Conservation (phyloP, 768 basidiomycete species). For the Naganishia kalamii region DNA sequence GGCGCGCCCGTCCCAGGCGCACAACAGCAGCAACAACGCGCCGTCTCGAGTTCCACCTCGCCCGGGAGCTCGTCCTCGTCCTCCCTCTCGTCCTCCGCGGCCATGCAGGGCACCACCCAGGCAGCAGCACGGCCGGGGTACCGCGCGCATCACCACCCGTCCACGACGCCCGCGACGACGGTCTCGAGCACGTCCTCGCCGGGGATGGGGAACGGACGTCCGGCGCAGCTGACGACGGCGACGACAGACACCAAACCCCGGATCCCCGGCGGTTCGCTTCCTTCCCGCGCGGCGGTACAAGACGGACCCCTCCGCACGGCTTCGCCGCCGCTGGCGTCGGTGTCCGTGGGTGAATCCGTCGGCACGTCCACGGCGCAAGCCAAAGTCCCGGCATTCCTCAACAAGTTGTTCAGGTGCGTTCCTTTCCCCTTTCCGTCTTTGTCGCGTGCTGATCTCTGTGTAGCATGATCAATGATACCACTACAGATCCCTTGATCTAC, state of each 20-base stretch:
- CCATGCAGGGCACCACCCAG: too few species aligned
- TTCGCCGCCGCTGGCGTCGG: background rate
- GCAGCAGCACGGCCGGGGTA: too few species aligned
- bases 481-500: slow-evolving; percentile 74
- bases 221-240: too few species aligned
- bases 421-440: background rate
- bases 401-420: slow-evolving; percentile 23
- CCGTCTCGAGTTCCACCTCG: background rate
- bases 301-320: background rate
- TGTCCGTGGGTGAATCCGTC: background rate
- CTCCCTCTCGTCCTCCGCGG: background rate
- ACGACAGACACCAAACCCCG: too few species aligned
- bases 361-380: background rate
- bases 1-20: background rate
- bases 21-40: too few species aligned
- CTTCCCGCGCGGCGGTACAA: background rate
- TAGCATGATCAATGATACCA: slow-evolving; percentile 86
- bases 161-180: too few species aligned
- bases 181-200: too few species aligned
- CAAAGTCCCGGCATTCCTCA: slow-evolving; percentile 21
- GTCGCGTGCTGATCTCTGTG: background rate
- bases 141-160: too few species aligned
- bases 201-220: too few species aligned
- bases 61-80: background rate
- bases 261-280: background rate